phyloP scores from a whole-genome alignment of 1,139 yeast species.

The Saccharomyces pastorianus region DNA sequence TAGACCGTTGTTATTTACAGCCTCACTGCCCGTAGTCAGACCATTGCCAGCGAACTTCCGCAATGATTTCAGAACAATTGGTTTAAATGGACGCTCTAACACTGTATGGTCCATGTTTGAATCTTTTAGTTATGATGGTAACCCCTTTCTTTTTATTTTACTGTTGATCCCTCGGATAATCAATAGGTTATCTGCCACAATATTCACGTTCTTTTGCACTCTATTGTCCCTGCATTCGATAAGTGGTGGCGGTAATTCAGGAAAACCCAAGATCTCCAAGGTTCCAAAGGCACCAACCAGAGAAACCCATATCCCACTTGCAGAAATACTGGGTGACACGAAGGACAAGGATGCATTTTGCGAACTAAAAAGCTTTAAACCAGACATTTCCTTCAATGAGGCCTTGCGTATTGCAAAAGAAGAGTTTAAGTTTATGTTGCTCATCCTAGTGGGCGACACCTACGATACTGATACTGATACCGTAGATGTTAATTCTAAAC shows the following conservation, averaged over 20 bases:
- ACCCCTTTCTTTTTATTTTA: constrained; percentile 18
- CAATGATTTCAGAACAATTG: constrained; percentile 22
- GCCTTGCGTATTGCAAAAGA: constrained; percentile 25
- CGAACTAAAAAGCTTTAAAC: not conserved
- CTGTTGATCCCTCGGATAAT: constrained; percentile 19
- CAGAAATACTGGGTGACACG: not conserved
- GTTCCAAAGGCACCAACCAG: constrained; percentile 17
- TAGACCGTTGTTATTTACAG: not conserved
- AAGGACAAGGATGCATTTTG: not conserved
- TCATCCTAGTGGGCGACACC: constrained; percentile 29
- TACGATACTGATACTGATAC: not conserved
- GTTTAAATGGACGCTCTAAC: constrained; percentile 12
- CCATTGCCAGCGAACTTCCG: constrained; percentile 28
- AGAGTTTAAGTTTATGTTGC: constrained; percentile 29
- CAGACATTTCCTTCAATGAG: constrained; percentile 25
- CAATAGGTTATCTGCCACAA: not conserved
- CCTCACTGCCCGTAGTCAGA: constrained; percentile 23
- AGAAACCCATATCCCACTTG: not conserved
- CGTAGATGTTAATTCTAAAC: constrained; percentile 21
- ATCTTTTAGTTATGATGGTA: constrained; percentile 4
- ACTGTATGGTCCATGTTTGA: constrained; percentile 7
- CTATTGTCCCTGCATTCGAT: constrained; percentile 1
- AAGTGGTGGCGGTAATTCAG: constrained; percentile 6
- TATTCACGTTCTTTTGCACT: constrained; percentile 6
- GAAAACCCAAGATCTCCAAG: constrained; percentile 8